Base-by-base conservation (phyloP, 208 protist genomes). In the Leishmania amazonensis region DNA sequence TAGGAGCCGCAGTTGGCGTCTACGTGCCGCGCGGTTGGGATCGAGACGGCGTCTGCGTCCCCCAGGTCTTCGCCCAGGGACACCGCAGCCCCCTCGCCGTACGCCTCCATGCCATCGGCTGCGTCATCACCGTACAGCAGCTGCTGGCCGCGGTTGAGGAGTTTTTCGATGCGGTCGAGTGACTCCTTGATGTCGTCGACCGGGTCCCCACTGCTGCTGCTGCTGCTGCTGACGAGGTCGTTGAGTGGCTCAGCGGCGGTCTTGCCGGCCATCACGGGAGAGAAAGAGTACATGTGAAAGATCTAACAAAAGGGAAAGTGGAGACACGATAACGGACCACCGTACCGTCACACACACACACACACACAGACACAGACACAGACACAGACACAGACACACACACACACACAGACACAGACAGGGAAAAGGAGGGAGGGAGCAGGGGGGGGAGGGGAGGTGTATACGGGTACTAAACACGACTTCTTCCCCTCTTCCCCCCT, bases 111-210 rank as follows among this genome's bases (percentile, higher is more conserved):
- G 21, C 7, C 47, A 49, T 76, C 73, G 49, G 31, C 79, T 5
- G 75, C 83, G 2, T 79, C 78, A 49, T 95, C 85, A 42, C 86
- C 87, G 78, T 94, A 91, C 6, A 95, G 79, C 1, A 95, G 57
- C 67, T 91, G 75, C 68, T 92, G 89, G 0, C 88, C 86, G 21
- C 81, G 77, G 75, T 91, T 86, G 62, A 94, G 85, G 8, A 91
- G 72, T 42, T 83, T 71, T 76, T 94, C 89, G 72, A 94, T 93
- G 76, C 87, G 89, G 45, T 88, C 82, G 35, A 94, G 81, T 15
- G 91, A 94, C 49, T 83, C 54, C n/a, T 78, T 75, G 64, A 93
- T 88, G 45, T 91, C 87, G 31, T 91, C 87, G 31, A 87, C 83
- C 35, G 80, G 28, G 17, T 79, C 75, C 13, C 31, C 81, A 24